These are phyloP conservation scores for Bipolaris cookei DNA, from an alignment of 2,329 filamentous ascomycete genomes.

Conservation along the genomic window DNA sequence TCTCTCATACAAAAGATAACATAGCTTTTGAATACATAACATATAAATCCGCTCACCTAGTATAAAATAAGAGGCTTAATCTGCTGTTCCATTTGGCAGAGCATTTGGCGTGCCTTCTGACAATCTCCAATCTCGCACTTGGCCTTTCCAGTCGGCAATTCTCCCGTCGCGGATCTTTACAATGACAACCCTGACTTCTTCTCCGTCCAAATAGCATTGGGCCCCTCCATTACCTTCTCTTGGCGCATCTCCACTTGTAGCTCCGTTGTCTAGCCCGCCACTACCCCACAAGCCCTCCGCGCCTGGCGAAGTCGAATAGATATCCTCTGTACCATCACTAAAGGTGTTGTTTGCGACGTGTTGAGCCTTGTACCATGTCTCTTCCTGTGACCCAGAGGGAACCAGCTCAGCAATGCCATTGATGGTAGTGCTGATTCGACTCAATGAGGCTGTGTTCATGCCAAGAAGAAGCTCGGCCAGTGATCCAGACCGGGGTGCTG, in stretches of 20 bases:
- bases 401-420: conserved; percentile 84
- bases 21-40: neutral
- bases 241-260: conserved; percentile 49
- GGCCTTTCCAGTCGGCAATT: conserved; percentile 95
- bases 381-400: conserved; percentile 75
- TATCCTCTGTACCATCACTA: conserved; percentile 51
- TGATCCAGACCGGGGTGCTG: conserved; percentile 63
- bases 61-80: neutral
- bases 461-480: conserved; percentile 85
- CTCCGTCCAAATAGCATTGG: conserved; percentile 75
- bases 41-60: neutral
- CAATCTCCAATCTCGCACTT: conserved; percentile 75
- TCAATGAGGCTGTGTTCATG: conserved; percentile 87
- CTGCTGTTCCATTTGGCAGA: conserved; percentile 1
- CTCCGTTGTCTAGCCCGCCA: conserved; percentile 51
- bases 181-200: conserved; percentile 85
- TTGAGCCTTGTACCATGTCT: conserved; percentile 79
- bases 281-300: conserved; percentile 54
- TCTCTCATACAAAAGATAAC: neutral
- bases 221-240: conserved; percentile 56
- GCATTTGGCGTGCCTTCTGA: conserved; percentile 1
- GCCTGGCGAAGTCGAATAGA: conserved; percentile 39
- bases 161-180: conserved; percentile 84
- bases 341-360: conserved; percentile 95
- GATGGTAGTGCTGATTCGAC: conserved; percentile 90